Conservation (phyloP, 768 basidiomycete species). For the Podaxis pistillaris region DNA sequence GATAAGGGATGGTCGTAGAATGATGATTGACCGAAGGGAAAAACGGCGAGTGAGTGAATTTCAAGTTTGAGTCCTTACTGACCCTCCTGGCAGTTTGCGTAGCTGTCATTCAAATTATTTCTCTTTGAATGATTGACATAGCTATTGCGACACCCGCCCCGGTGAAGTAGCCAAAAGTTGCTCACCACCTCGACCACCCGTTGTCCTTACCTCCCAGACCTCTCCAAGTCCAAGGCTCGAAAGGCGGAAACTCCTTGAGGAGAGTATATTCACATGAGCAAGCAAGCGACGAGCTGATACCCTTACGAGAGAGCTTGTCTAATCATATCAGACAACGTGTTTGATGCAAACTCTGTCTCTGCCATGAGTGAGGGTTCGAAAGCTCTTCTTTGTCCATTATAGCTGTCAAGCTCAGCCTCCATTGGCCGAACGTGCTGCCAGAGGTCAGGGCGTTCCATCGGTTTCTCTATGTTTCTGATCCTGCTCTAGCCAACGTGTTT, state of each 20-base stretch:
- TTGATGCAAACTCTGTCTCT: constrained; percentile 1
- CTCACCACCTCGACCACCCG: not conserved
- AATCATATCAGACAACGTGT: constrained; percentile 14
- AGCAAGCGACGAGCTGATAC: not conserved
- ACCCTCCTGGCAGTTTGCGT: not conserved
- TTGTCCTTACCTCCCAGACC: not conserved
- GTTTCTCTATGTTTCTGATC: not conserved
- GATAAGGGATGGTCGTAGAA: not conserved
- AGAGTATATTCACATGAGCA: not conserved
- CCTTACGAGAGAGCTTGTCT: not conserved
- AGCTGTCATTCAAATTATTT: not conserved
- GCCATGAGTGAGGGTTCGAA: constrained; percentile 8
- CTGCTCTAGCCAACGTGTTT: not conserved
- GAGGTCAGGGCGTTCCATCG: not conserved
- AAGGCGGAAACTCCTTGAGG: not conserved
- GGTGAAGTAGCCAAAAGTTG: not conserved
- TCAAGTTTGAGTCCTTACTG: not conserved
- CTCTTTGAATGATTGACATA: not conserved
- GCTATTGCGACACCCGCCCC: too few species aligned
- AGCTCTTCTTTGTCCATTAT: constrained; percentile 3
- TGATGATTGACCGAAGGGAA: constrained; percentile 2
- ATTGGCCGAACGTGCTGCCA: not conserved
- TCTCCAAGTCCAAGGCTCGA: not conserved
- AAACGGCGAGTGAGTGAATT: not conserved
- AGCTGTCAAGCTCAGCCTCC: not conserved